phyloP scores from a whole-genome alignment of 1,284 basidiomycete genomes.

The Moesziomyces antarcticus region DNA sequence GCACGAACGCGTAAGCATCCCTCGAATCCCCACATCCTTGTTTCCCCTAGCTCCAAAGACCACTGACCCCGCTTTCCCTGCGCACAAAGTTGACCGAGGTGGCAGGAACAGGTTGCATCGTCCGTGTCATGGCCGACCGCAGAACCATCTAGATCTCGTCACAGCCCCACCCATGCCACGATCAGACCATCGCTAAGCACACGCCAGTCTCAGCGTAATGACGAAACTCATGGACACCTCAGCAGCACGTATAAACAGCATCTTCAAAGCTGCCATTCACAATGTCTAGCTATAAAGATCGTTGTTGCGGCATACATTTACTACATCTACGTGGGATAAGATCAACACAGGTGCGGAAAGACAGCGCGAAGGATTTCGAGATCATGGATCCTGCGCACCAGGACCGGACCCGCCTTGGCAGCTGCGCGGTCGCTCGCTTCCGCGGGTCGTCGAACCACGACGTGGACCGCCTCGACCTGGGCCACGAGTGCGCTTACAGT shows the following conservation, averaged over 20 bases:
- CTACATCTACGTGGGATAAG: neutral
- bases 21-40: neutral
- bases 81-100: conserved; percentile 84
- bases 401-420: neutral
- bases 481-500: conserved; percentile 15
- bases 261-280: neutral
- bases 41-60: neutral
- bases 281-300: neutral
- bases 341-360: conserved; percentile 35
- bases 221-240: neutral
- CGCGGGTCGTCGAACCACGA: conserved; percentile 32
- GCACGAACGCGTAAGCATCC: conserved; percentile 86
- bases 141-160: conserved; percentile 26
- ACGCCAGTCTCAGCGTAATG: neutral
- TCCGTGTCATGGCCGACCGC: conserved; percentile 92
- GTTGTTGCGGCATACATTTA: neutral
- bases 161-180: neutral
- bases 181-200: neutral
- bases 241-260: neutral
- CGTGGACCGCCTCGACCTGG: conserved; percentile 39
- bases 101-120: conserved; percentile 95
- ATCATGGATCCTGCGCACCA: conserved; percentile 23
- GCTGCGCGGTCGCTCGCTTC: neutral
- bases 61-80: neutral
- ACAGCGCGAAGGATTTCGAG: conserved; percentile 17